phyloP scores from a whole-genome alignment of 129 eudicot species.

The Artemisia tridentata region DNA sequence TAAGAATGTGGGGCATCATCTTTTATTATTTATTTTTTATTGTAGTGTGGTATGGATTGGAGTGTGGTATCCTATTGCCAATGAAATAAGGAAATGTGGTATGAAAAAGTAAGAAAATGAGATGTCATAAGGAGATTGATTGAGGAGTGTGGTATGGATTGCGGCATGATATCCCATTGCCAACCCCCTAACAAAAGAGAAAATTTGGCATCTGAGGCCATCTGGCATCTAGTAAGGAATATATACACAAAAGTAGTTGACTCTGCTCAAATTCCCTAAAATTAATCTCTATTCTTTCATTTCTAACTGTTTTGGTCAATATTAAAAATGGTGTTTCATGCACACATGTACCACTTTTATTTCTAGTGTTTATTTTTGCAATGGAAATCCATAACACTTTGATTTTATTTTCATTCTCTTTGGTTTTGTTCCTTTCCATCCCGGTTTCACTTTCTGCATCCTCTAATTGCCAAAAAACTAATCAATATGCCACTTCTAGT shows the following conservation, averaged over 20 bases:
- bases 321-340: neutral
- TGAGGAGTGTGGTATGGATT: too few species aligned
- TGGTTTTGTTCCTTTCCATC: conserved; percentile 21
- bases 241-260: neutral
- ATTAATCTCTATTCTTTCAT: conserved; percentile 14
- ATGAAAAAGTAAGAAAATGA: too few species aligned
- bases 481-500: conserved; percentile 4
- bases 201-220: conserved; percentile 1
- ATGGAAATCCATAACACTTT: conserved; percentile 15
- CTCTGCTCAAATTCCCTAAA: conserved; percentile 7
- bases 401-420: neutral
- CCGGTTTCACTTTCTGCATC: conserved; percentile 4
- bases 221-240: neutral
- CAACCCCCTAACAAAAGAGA: neutral
- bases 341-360: neutral
- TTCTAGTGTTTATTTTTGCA: neutral
- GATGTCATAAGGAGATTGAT: too few species aligned
- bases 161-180: too few species aligned
- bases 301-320: conserved; percentile 1
- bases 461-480: neutral
- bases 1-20: too few species aligned
- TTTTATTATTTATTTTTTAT: too few species aligned
- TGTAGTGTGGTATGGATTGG: too few species aligned
- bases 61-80: too few species aligned
- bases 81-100: too few species aligned